phyloP scores from a whole-genome alignment of 1,139 yeast species.

The Lodderomyces metapsilosis region DNA sequence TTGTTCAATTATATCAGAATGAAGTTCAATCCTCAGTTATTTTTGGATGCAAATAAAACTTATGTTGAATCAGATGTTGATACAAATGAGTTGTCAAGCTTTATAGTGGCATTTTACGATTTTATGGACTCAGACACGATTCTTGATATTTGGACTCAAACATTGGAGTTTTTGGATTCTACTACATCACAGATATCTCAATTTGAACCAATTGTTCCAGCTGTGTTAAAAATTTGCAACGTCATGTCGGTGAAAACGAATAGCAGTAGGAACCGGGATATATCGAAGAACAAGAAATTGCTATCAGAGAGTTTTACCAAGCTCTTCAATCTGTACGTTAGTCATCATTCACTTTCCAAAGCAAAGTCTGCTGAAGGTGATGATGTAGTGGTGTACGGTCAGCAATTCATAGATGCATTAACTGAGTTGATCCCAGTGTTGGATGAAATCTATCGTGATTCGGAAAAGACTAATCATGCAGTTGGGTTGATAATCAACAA shows the following conservation, averaged over 20 bases:
- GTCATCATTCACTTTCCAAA: neutral
- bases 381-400: neutral
- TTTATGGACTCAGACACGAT: slow-evolving; percentile 73
- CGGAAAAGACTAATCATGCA: slow-evolving; percentile 28
- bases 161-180: slow-evolving; percentile 59
- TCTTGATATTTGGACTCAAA: slow-evolving; percentile 68
- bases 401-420: neutral
- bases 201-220: slow-evolving; percentile 52
- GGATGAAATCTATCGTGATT: slow-evolving; percentile 46
- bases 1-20: slow-evolving; percentile 54
- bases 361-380: neutral
- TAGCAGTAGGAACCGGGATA: slow-evolving; percentile 54
- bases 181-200: slow-evolving; percentile 46
- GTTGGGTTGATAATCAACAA: slow-evolving; percentile 16
- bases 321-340: slow-evolving; percentile 8
- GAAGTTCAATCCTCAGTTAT: slow-evolving; percentile 30
- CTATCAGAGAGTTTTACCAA: slow-evolving; percentile 54
- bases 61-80: slow-evolving; percentile 39
- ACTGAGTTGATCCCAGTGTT: slow-evolving; percentile 39
- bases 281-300: slow-evolving; percentile 64
- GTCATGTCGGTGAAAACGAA: slow-evolving; percentile 56
- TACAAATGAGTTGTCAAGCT: slow-evolving; percentile 44
- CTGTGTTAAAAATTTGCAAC: slow-evolving; percentile 49
- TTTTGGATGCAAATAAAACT: slow-evolving; percentile 24
- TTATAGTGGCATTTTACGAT: slow-evolving; percentile 57